Evolutionary conservation across 176 grass and related monocot genomes (phyloP), one percentile per base, ranked within the genome.

Genomic region (Oryza longistaminata): DNA sequence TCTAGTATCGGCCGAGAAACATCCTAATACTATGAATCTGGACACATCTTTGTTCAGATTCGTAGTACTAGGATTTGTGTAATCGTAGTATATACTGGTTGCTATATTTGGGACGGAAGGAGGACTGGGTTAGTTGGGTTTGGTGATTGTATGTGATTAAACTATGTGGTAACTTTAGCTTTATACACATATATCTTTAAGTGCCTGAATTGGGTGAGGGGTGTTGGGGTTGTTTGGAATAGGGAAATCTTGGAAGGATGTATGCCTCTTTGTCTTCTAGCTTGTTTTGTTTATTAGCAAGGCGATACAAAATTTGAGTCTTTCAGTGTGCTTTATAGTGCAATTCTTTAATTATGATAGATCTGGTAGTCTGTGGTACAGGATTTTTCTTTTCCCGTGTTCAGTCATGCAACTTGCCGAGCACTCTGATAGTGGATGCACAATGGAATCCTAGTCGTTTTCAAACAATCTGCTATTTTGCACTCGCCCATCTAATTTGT

Each of bases 211-310:
- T 39, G 5, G 11, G 7, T 81, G 46, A 15, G 39, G 34, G 46
- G 14, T 70, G 25, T 31, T 16, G 7, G 66, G 72, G 6, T 81
- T 82, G 68, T 58, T 71, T 1, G 22, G n/a, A 58, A 7, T 50
- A 40, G 45, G 5, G 10, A 53, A 79, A 79, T 5, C 76, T 78
- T 70, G 16, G 37, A 62, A 39, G 34, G 66, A 35, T 69, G 11
- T 69, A 0, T 42, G 31, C 60, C 25, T 21, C 11, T 71, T 55
- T 81, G 43, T 50, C 27, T 37, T 14, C 66, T 35, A 48, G 14
- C 19, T 26, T 69, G 45, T 66, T 76, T 76, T 84, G 17, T 53
- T 14, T 68, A 9, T 68, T 68, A 76, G n/a, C 22, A 17, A 60
- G 9, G 3, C 6, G 25, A 43, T 60, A 9, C 21, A 40, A 42